Percentiles rank a stretch among this genome's conserved stretches.
Conservation (phyloP, 2,329 filamentous ascomycete genomes). For the Macroventuria anomochaeta region DNA sequence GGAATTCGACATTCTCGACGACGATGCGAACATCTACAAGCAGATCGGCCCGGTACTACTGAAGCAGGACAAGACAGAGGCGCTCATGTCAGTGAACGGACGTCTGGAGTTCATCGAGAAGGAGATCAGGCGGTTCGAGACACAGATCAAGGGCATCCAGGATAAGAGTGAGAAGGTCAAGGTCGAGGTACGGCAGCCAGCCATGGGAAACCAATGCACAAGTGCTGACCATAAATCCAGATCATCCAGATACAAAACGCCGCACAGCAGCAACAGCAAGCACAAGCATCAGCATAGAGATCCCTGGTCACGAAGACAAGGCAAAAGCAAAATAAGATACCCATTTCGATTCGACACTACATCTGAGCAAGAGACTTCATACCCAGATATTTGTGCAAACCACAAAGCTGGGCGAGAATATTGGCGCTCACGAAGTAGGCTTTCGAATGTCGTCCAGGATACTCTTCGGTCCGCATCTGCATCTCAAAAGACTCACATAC, state of each 20-base stretch:
- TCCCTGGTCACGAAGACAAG: background rate
- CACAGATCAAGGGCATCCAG: slow-evolving; percentile 68
- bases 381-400: no score
- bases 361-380: background rate
- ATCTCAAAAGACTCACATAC: no score
- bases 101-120: slow-evolving; percentile 90
- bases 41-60: slow-evolving; percentile 89
- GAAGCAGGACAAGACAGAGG: slow-evolving; percentile 93
- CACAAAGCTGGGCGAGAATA: no score
- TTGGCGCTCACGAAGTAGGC: no score
- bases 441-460: no score
- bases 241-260: slow-evolving; percentile 42
- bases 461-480: no score
- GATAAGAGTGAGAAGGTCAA: slow-evolving; percentile 70
- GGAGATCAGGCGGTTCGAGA: slow-evolving; percentile 79
- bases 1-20: slow-evolving; percentile 82
- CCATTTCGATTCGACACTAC: slow-evolving; percentile 4
- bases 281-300: slow-evolving; percentile 20
- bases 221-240: no score
- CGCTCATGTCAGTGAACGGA: slow-evolving; percentile 87
- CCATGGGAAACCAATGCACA: no score
- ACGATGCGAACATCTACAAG: slow-evolving; percentile 93
- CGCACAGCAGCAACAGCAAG: slow-evolving; percentile 38
- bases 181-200: slow-evolving; percentile 60
- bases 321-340: slow-evolving; percentile 18